Evolutionary conservation across 1,284 basidiomycete species (phyloP).

Genomic region (Ceratorhiza oryzae-sativae): DNA sequence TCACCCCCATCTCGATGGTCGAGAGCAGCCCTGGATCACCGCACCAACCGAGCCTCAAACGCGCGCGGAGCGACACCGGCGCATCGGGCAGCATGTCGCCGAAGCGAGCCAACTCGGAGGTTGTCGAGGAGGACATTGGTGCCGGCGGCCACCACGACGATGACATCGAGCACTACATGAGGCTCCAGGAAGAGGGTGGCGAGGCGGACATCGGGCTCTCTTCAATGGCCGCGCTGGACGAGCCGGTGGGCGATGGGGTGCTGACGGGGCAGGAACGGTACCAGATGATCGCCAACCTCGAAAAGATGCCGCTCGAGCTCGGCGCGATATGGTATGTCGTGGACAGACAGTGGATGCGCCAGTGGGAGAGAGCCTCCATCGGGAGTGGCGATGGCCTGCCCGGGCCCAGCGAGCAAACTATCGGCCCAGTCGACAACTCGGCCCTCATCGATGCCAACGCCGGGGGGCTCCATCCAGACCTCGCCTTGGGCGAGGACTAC

Average conservation of each 20-base stretch:
- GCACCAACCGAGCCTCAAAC: conserved; percentile 1
- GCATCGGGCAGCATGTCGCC: conserved; percentile 19
- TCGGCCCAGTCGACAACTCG: conserved; percentile 80
- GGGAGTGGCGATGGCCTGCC: conserved; percentile 53
- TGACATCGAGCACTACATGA: conserved; percentile 74
- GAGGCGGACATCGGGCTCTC: conserved; percentile 30
- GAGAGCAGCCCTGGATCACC: conserved; percentile 23
- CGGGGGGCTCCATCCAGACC: conserved; percentile 44
- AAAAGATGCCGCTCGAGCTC: conserved; percentile 59
- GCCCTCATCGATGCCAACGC: conserved; percentile 58
- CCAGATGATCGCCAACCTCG: conserved; percentile 58
- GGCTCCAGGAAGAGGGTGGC: conserved; percentile 62
- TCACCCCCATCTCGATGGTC: neutral
- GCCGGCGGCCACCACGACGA: conserved; percentile 52
- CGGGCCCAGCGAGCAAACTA: conserved; percentile 49
- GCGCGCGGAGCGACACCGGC: conserved; percentile 15
- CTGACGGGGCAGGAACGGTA: conserved; percentile 59
- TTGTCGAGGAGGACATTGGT: conserved; percentile 18
- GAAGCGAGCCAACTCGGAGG: conserved; percentile 21
- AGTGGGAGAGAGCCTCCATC: conserved; percentile 74
- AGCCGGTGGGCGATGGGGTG: conserved; percentile 45
- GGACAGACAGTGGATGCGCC: conserved; percentile 71
- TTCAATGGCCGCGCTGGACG: conserved; percentile 29
- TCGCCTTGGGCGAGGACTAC: conserved; percentile 67
- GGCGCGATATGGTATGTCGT: conserved; percentile 84